Base-by-base conservation (phyloP, 768 basidiomycete genomes). In the Xerocomus spinulosus region DNA sequence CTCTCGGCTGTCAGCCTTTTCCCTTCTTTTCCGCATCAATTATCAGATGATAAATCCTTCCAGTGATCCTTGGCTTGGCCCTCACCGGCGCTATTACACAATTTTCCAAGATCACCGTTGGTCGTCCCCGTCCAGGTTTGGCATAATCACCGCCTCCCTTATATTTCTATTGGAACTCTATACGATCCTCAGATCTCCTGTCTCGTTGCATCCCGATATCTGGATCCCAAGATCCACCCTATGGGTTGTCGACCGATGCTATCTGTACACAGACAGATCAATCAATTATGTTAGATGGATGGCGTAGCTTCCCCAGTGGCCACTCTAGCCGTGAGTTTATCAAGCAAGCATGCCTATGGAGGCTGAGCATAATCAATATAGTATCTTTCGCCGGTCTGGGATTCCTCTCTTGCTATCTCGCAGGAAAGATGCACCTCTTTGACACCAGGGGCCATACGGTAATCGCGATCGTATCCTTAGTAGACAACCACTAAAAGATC, bases 321-420 rank as follows among this genome's bases (percentile, higher is more conserved):
- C 93, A 96, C 68, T 85, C 91, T 3, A 92, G 89, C 56, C 51
- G 92, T 93, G 68, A 42, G 85, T 70, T 38, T 13, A 15, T 21
- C 36, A 30, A 24, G 35, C 28, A 7, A 20, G 15, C 4, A 24
- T 36, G 0, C 12, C 4, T 20, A 13, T 20, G 21, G 20, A 36
- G 9, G 48, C 34, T 51, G 43, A 59, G 23, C 42, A 29, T 41
- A 15, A 39, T 46, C 25, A 10, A 40, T 50, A 44, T 56, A 90
- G 92, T 95, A 45, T 91, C 93, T 0, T 97, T 95, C 63, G 90
- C 92, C 6, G 95, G 95, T 1, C 75, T 99, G 8, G 90, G 88
- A 2, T 94, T 93, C 69, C 73, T 98, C 33, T 73, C 86, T 2
- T 84, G 89, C 54, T 98, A 96, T 64, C 69, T 94, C 6, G 87